Evolutionary conservation across 202 grass and related monocot species (phyloP).

Genomic region (Setaria italica): DNA sequence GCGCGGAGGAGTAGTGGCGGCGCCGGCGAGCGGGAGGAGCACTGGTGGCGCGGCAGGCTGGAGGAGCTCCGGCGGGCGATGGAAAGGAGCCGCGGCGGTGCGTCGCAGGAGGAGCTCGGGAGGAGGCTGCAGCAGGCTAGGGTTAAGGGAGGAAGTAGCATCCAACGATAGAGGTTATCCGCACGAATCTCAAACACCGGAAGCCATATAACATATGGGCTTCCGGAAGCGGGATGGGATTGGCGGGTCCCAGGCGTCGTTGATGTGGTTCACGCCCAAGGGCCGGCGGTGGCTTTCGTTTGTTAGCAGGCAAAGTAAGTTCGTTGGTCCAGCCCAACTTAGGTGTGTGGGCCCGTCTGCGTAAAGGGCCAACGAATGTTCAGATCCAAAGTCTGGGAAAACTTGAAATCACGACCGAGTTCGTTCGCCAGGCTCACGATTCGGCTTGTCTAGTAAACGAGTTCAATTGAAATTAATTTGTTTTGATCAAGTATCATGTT

Average conservation of each 20-base stretch:
- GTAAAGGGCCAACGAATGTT: not conserved
- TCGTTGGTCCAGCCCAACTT: conserved; percentile 14
- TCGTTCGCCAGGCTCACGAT: not conserved
- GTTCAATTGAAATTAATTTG: not conserved
- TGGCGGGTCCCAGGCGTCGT: not conserved
- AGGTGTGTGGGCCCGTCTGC: not conserved
- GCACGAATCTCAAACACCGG: no score
- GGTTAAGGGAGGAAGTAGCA: no score
- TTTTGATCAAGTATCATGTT: not conserved
- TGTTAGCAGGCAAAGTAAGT: not conserved
- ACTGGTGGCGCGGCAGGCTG: no score
- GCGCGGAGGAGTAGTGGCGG: no score
- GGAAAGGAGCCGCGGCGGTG: no score
- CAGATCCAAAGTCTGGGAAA: not conserved
- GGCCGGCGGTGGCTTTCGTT: not conserved
- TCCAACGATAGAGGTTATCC: no score
- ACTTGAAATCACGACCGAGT: not conserved
- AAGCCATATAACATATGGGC: no score
- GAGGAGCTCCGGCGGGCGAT: no score
- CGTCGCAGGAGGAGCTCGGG: no score
- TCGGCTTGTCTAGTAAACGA: not conserved
- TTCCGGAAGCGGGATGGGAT: no score
- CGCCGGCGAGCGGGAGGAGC: no score
- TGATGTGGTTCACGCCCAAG: conserved; percentile 7
- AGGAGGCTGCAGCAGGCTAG: no score